Evolutionary conservation across 257 asterid species (phyloP), one percentile per base, ranked within the genome.

Genomic region (Avicennia marina): DNA sequence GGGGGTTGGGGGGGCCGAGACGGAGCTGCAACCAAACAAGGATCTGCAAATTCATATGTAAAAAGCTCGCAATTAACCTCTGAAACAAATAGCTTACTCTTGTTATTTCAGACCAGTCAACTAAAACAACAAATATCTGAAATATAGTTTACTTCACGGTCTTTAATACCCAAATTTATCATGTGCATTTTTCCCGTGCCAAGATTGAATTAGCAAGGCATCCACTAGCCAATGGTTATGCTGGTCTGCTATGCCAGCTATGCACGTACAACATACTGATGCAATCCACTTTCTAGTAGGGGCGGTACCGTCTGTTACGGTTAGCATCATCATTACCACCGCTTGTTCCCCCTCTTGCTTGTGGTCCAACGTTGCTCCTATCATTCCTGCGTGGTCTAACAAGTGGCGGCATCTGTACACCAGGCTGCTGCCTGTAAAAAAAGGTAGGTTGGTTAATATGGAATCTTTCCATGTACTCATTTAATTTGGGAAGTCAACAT

Each of bases 341-440:
- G 63, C 80, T 68, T 20, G 81, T 43, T 41, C 91, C 86, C 34
- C 85, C 91, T 21, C 89, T 75, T 9, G 56, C 82, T 39, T 71
- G 87, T 20, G 75, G 54, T 15, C 94, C 86, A 22, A 80, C 81
- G 60, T 78, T 87, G 74, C 70, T 71, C 73, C 95, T 56, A 45
- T 85, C 95, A 38, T 83, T 85, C 75, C 94, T 83, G 40, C 93
- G 79, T 19, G 96, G 90, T 43, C 96, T 78, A n/a, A 70, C 83
- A 27, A 73, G 71, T 4, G 79, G 77, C 21, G 91, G 77, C 75
- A 86, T 78, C 86, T 83, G 94, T 44, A 81, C 85, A 20, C 98
- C 94, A 11, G 98, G 95, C 77, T 88, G 95, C 72, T 85, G 98
- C 47, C 98, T 91, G 93, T 67, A 70, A 34, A 21, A 13, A 44